Evolutionary conservation across 2,329 filamentous ascomycete genomes (phyloP), one percentile per base, ranked within the genome.

Genomic region (Trichoderma polysporum): DNA sequence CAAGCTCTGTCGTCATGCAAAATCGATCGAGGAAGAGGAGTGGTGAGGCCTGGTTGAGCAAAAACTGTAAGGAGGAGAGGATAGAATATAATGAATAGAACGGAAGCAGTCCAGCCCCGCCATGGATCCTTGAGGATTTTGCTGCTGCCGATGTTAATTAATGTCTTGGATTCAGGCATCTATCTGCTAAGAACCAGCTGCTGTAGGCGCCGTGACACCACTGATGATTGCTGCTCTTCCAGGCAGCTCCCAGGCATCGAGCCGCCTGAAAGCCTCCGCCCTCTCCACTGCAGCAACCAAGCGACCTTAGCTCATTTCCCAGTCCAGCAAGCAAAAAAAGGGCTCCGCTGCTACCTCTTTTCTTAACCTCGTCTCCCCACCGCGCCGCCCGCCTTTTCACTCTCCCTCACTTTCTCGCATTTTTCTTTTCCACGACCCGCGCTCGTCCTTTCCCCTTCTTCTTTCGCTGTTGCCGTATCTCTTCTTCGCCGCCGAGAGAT

Each of bases 381-480:
- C 57, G 56, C 64, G 64, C 64, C 45, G 47, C 54, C 57, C 65
- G 59, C 59, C 66, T 67, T 63, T 63, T 66, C 54, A 66, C 54
- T 53, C 53, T 63, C 41, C 54, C 47, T 65, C 53, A 50, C 61
- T 50, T 65, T 25, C 41, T 33, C 29, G 50, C 66, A 65, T 41
- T 65, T 59, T 68, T 67, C 59, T 52, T 65, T 58, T 53, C 49
- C 47, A 60, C 59, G 52, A 52, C 61, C 58, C 56, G 52, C 39
- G 31, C 33, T 50, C 53, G 45, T 22, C 50, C 53, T 29, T 58
- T 39, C 53, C 12, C 31, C 33, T 39, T 39, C 13, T 60, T 50
- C 35, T 45, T 45, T 13, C 41, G 41, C 52, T 22, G 35, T 54
- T 50, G 22, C 52, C 25, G 66, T 45, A 17, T 54, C 47, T 45